Evolutionary conservation across 139 green algal genomes (phyloP), one percentile per base, ranked within the genome.

Genomic region (Dunaliella sp.): DNA sequence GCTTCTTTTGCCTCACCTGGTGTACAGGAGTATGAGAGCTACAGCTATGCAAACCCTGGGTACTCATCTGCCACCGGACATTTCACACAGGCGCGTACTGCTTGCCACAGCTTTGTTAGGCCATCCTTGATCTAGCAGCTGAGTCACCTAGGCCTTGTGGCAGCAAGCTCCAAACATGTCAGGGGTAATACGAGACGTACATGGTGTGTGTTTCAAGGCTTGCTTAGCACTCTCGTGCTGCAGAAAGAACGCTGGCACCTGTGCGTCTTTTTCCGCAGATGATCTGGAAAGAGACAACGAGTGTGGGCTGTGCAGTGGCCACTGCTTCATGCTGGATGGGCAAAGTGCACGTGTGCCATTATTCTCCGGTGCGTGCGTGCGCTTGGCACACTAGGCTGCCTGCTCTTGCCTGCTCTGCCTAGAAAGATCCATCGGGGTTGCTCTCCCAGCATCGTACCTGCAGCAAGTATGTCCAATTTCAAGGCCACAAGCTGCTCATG

Each of bases 1-100:
- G 12, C 7, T 33, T 33, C 30, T 2, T 78, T 32, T 33, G 73
- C 73, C n/a, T n/a, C n/a, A n/a, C n/a, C n/a, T n/a, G n/a, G n/a
- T n/a, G n/a, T 33, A 22, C 73, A 81, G 76, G 76, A 81, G 76
- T 81, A 81, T 31, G 37, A 81, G 76, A 33, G 34, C n/a, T 81
- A 81, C 76, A 81, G n/a, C 76, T 81, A 81, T 31, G 2, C 76
- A 34, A 28, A 33, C 3, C 76, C 76, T 34, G 76, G 30, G n/a
- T 81, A 81, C 76, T 36, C 76, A 37, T 12, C 76, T 12, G 76
- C 76, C 76, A 81, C 76, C 31, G 76, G 76, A 12, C 76, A 81
- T 31, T 81, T 81, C 76, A 81, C 76, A 38, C n/a, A 65, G 48
- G 48, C n/a, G n/a, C n/a, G n/a, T n/a, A n/a, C n/a, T n/a, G n/a